phyloP scores from a whole-genome alignment of 2,329 filamentous ascomycete genomes.

The Neobulgaria alba region DNA sequence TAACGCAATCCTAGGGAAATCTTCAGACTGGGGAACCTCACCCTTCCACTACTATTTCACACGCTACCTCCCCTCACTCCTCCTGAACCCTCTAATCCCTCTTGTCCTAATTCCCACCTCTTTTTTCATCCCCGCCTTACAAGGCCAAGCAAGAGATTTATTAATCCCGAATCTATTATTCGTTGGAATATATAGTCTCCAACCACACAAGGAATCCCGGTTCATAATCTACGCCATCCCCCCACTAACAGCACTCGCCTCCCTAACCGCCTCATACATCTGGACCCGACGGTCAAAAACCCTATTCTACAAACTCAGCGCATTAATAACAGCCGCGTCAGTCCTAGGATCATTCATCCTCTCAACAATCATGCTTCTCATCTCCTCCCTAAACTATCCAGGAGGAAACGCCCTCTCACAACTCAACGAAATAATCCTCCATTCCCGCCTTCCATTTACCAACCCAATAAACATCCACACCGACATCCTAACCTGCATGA shows the following conservation, averaged over 20 bases:
- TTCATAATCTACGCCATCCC: slow-evolving; percentile 90
- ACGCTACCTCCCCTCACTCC: slow-evolving; percentile 70
- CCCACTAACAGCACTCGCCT: slow-evolving; percentile 67
- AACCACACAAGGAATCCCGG: slow-evolving; percentile 93
- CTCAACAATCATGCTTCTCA: slow-evolving; percentile 59
- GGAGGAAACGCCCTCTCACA: slow-evolving; percentile 68
- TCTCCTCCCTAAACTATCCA: slow-evolving; percentile 89
- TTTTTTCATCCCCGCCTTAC: slow-evolving; percentile 38
- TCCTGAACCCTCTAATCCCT: slow-evolving; percentile 67
- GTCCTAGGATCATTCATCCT: slow-evolving; percentile 49
- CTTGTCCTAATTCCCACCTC: slow-evolving; percentile 46
- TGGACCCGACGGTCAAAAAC: slow-evolving; percentile 58
- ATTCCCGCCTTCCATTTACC: slow-evolving; percentile 23
- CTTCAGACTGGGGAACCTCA: slow-evolving; percentile 79
- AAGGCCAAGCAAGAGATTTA: slow-evolving; percentile 37
- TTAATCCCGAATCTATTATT: slow-evolving; percentile 64
- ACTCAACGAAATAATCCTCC: slow-evolving; percentile 35
- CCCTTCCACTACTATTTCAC: slow-evolving; percentile 83
- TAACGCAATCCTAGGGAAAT: slow-evolving; percentile 78
- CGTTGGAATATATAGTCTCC: slow-evolving; percentile 70
- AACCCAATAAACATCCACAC: slow-evolving; percentile 45
- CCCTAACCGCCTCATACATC: slow-evolving; percentile 64
- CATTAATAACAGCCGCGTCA: slow-evolving; percentile 48
- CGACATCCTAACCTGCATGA: slow-evolving; percentile 62
- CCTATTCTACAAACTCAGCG: slow-evolving; percentile 43